Base-by-base conservation (phyloP, 495 filamentous ascomycete species). In the Acidiella bohemica region DNA sequence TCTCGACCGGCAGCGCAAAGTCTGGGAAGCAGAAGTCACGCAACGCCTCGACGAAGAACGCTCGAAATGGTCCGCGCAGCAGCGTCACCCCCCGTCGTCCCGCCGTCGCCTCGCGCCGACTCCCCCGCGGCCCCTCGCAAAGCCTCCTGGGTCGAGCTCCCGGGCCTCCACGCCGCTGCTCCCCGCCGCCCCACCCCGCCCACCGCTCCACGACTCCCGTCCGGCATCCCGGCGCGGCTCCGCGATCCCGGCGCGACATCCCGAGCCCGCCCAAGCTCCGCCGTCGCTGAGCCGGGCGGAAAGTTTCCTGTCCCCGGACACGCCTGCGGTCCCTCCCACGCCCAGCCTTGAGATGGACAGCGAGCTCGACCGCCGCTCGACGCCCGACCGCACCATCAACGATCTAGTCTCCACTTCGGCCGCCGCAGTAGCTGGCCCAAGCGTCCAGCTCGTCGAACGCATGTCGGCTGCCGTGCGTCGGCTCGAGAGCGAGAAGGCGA, bases 381-480 rank as follows among this genome's bases (percentile, higher is more conserved):
- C 71, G 7, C 78, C 81, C 4, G 78, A 76, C 0, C 75, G 76
- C 39, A 74, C 80, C 13, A 71, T 88, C 51, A 81, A 87, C 50
- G 88, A 96, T 50, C 78, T 95, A 56, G 71, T 93, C 22, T 90
- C 82, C 11, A 84, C 83, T 13, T 90, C 83, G 2, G 93, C 90
- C 5, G 75, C 81, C 14, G 86, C 76, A 5, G n/a, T n/a, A n/a
- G 84, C 90, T 0, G 90, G 90, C 0, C 90, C 90, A 3, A 88
- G 81, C 3, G 88, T 99, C 2, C 90, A 96, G 58, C 71, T 99
- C 0, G 85, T 99, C 4, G 90, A 96, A 59, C 80, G 92, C 31
- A 94, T 99, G 88, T 84, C 78, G 47, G 82, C 87, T 25, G 80
- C 85, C 1, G 84, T 99, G 17, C 79, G 90, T 20, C 73, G 88